Base-by-base conservation (phyloP, 257 asterid species). In the Jasminum sambac region DNA sequence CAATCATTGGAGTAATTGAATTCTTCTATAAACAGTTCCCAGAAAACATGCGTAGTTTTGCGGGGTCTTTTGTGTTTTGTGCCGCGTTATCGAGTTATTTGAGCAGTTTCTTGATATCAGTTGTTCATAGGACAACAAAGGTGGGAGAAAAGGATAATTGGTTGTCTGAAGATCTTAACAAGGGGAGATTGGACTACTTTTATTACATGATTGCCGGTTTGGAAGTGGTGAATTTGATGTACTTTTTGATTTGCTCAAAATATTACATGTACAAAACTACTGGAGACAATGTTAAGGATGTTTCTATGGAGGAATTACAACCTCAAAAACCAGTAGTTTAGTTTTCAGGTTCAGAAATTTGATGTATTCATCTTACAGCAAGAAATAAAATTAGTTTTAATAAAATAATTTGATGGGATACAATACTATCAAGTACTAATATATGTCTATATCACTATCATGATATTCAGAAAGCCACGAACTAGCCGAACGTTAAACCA, bases 161-260 rank as follows among this genome's bases (percentile, higher is more conserved):
- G 84, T 63, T 80, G 55, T 70, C 79, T 30, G 77, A 80, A 48
- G 84, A 80, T 76, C 81, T 80, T 26, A 76, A 80, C 72, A 72
- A 64, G 62, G 84, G 71, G 16, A 76, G 61, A 43, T 70, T 76
- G 55, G 73, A 76, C 64, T 61, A 48, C 66, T 80, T 76, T 70
- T 80, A 48, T 46, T 73, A 76, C 66, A 2, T 70, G 16, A 24
- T 76, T 6, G 84, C 77, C 58, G 81, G 17, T 38, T 11, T 80
- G 25, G 74, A 76, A 69, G 34, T 43, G 24, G 7, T 73, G 50
- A 80, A 80, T 73, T 55, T 80, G 42, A 61, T 30, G 0, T 80
- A 76, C 37, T 80, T 76, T 42, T 55, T 80, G 60, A 43, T 66
- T 4, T 76, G 79, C 57, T 68, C 84, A 8, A 80, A 69, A 48